phyloP scores from a whole-genome alignment of 2,329 filamentous ascomycete genomes.

The Fusarium duplospermum region DNA sequence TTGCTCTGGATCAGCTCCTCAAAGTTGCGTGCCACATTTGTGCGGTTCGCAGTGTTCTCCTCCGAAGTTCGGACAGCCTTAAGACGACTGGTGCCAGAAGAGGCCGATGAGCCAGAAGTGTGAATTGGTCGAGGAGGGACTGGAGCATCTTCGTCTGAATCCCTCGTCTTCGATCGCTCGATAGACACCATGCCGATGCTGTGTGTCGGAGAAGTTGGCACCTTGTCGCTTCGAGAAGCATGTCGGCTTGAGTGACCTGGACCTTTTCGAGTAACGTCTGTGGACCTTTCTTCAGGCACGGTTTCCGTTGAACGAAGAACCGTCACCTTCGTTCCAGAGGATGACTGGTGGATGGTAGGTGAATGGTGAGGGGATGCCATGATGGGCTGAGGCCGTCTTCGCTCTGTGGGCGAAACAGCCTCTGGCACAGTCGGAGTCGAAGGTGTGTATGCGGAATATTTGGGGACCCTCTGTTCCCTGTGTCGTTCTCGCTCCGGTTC shows the following conservation, averaged over 20 bases:
- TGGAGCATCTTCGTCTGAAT: slow-evolving; percentile 50
- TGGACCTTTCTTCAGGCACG: slow-evolving; percentile 47
- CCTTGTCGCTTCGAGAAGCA: slow-evolving; percentile 32
- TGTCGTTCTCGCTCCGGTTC: slow-evolving; percentile 37
- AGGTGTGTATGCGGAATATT: slow-evolving; percentile 39
- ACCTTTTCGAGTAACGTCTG: slow-evolving; percentile 50
- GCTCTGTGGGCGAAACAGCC: slow-evolving; percentile 24
- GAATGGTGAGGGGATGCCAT: slow-evolving; percentile 23
- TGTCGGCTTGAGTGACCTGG: slow-evolving; percentile 41
- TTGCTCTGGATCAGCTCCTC: slow-evolving; percentile 86
- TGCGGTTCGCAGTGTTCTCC: slow-evolving; percentile 61
- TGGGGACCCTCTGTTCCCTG: slow-evolving; percentile 35
- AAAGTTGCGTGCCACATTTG: slow-evolving; percentile 74
- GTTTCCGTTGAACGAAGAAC: slow-evolving; percentile 48
- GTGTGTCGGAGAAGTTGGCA: slow-evolving; percentile 42
- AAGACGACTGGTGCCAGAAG: slow-evolving; percentile 62
- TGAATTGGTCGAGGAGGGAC: slow-evolving; percentile 54
- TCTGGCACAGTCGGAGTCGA: slow-evolving; percentile 43
- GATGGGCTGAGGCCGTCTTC: slow-evolving; percentile 34
- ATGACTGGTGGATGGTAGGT: slow-evolving; percentile 32
- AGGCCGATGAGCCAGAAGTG: slow-evolving; percentile 63
- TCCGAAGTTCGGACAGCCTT: slow-evolving; percentile 69
- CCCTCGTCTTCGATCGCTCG: slow-evolving; percentile 51
- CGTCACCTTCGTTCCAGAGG: slow-evolving; percentile 50
- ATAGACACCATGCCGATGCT: slow-evolving; percentile 55